phyloP scores from a whole-genome alignment of 257 asterid genomes.

The Asclepias syriaca region DNA sequence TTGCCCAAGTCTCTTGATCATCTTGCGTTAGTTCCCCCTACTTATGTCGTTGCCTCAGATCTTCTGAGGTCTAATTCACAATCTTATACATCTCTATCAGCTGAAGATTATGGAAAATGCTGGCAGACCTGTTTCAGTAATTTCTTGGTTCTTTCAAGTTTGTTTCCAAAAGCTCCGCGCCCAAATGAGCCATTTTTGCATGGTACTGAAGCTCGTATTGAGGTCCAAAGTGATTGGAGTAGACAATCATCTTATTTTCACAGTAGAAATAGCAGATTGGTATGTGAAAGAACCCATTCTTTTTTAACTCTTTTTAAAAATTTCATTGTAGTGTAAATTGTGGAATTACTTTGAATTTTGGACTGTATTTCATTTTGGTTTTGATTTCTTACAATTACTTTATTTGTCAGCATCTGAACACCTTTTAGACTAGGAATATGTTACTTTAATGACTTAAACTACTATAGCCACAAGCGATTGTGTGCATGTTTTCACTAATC shows the following conservation, averaged over 20 bases:
- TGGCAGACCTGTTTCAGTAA: slow-evolving; percentile 39
- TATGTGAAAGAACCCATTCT: slow-evolving; percentile 22
- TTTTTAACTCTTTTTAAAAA: not conserved
- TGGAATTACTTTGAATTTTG: not conserved
- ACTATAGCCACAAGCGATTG: not conserved
- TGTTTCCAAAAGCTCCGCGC: slow-evolving; percentile 24
- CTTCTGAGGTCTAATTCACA: slow-evolving; percentile 31
- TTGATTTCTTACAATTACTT: not conserved
- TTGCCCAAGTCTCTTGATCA: slow-evolving; percentile 21
- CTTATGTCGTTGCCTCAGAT: slow-evolving; percentile 36
- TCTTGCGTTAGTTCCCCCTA: slow-evolving; percentile 32
- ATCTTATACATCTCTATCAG: slow-evolving; percentile 19
- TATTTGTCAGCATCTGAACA: not conserved
- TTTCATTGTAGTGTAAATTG: not conserved
- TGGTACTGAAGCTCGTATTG: slow-evolving; percentile 40
- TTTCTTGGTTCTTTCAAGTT: slow-evolving; percentile 40
- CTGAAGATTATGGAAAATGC: slow-evolving; percentile 28
- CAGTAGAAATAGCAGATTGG: slow-evolving; percentile 34
- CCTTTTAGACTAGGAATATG: not conserved
- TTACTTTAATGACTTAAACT: not conserved
- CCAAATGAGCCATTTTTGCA: slow-evolving; percentile 36
- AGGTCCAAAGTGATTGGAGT: slow-evolving; percentile 36
- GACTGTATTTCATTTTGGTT: not conserved
- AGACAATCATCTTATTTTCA: slow-evolving; percentile 35
- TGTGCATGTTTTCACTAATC: not conserved